Conservation (phyloP, 495 filamentous ascomycete genomes). For the Parathielavia hyrcaniae region DNA sequence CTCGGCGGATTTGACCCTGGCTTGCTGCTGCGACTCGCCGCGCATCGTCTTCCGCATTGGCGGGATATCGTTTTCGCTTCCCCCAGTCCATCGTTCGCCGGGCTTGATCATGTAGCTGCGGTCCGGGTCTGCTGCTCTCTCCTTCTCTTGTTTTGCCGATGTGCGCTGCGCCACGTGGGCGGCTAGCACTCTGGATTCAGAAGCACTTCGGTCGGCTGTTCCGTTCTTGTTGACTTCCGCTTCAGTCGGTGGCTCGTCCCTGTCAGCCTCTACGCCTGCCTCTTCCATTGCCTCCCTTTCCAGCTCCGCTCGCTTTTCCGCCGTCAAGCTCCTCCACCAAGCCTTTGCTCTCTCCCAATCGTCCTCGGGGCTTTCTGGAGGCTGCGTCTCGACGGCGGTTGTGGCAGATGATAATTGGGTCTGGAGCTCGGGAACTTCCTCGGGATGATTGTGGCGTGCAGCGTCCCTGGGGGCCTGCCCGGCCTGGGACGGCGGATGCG, state of each 20-base stretch:
- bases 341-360: slow-evolving; percentile 58
- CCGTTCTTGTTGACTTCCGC: slow-evolving; percentile 40
- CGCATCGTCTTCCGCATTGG: slow-evolving; percentile 28
- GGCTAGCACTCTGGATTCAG: slow-evolving; percentile 29
- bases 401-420: slow-evolving; percentile 15
- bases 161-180: slow-evolving; percentile 28
- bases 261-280: slow-evolving; percentile 41
- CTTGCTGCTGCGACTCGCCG: slow-evolving; percentile 13
- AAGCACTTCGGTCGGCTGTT: slow-evolving; percentile 26
- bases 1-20: background rate
- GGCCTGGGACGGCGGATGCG: background rate
- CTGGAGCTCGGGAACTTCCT: slow-evolving; percentile 7
- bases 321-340: slow-evolving; percentile 58
- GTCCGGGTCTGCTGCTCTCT: slow-evolving; percentile 22
- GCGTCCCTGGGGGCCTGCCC: background rate
- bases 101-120: slow-evolving; percentile 39
- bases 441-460: background rate
- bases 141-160: slow-evolving; percentile 19
- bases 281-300: slow-evolving; percentile 50
- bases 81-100: slow-evolving; percentile 34
- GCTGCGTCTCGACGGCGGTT: slow-evolving; percentile 19
- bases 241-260: slow-evolving; percentile 33
- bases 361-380: slow-evolving; percentile 26
- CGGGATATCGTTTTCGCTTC: slow-evolving; percentile 9
- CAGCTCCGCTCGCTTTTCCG: slow-evolving; percentile 50